Evolutionary conservation across 176 grass and related monocot species (phyloP).

Genomic region (Tillandsia leiboldiana): DNA sequence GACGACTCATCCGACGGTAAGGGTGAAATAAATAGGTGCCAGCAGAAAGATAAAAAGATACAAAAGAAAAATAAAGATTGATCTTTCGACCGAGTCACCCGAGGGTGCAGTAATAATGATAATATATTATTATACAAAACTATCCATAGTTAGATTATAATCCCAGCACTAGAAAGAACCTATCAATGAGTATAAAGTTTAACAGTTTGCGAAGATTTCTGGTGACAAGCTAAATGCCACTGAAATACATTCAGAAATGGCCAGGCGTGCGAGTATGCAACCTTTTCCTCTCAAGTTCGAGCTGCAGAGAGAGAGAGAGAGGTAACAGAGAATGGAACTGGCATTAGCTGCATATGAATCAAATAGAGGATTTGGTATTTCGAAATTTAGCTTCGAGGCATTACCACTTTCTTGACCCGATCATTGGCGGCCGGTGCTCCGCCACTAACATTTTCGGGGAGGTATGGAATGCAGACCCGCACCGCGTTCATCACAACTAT

Average conservation of each 20-base stretch:
- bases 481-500: conserved; percentile 93
- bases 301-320: conserved; percentile 34
- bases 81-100: too few species aligned
- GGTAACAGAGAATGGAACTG: neutral
- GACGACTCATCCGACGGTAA: too few species aligned
- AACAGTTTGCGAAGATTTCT: neutral
- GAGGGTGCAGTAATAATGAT: too few species aligned
- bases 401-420: conserved; percentile 98
- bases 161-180: too few species aligned
- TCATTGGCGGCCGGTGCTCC: conserved; percentile 79
- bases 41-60: too few species aligned
- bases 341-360: conserved; percentile 5
- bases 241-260: conserved; percentile 32
- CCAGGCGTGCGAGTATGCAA: conserved; percentile 51
- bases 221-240: conserved; percentile 6
- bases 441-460: conserved; percentile 83
- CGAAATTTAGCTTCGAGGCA: conserved; percentile 3
- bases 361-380: neutral
- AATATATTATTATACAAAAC: too few species aligned
- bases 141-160: too few species aligned
- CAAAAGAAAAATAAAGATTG: too few species aligned
- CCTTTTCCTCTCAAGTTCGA: conserved; percentile 96
- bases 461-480: conserved; percentile 77
- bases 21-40: too few species aligned
- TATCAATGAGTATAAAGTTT: too few species aligned